These are phyloP conservation scores for Phoma sp. DNA, from an alignment of 2,329 filamentous ascomycete genomes.

Conservation along the genomic window DNA sequence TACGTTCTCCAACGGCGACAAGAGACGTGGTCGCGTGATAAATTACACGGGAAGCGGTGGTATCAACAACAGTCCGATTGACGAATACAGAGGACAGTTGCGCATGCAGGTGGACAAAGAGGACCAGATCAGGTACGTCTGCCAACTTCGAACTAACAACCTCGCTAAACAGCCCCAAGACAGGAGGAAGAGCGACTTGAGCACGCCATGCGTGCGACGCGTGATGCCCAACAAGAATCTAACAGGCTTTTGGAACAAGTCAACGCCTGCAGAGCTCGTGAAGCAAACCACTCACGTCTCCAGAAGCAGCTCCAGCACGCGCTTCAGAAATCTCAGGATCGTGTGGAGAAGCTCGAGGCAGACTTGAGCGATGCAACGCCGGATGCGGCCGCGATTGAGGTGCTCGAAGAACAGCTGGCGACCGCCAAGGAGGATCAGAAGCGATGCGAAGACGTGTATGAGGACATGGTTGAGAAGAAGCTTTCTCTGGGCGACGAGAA, in stretches of 20 bases:
- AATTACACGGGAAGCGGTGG: conserved; percentile 50
- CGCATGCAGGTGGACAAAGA: conserved; percentile 83
- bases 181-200: conserved; percentile 57
- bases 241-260: conserved; percentile 48
- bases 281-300: conserved; percentile 58
- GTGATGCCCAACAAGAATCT: conserved; percentile 33
- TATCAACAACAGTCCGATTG: conserved; percentile 59
- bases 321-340: conserved; percentile 66
- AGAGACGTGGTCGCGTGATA: conserved; percentile 65
- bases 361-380: conserved; percentile 64
- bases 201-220: conserved; percentile 56
- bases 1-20: conserved; percentile 66
- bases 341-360: conserved; percentile 70
- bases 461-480: conserved; percentile 57
- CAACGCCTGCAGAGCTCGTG: conserved; percentile 57
- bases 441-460: conserved; percentile 49
- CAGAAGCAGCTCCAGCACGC: conserved; percentile 60
- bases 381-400: conserved; percentile 63
- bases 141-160: background rate
- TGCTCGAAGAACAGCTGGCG: conserved; percentile 58
- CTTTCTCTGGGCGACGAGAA: conserved; percentile 50
- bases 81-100: conserved; percentile 60
- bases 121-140: conserved; percentile 64
- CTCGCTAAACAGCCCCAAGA: conserved; percentile 21
- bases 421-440: conserved; percentile 59